A percentile compares a stretch with the other conserved stretches of the same genome.
Conservation (phyloP, 2,329 filamentous ascomycete species). For the Paecilomyces sp. region DNA sequence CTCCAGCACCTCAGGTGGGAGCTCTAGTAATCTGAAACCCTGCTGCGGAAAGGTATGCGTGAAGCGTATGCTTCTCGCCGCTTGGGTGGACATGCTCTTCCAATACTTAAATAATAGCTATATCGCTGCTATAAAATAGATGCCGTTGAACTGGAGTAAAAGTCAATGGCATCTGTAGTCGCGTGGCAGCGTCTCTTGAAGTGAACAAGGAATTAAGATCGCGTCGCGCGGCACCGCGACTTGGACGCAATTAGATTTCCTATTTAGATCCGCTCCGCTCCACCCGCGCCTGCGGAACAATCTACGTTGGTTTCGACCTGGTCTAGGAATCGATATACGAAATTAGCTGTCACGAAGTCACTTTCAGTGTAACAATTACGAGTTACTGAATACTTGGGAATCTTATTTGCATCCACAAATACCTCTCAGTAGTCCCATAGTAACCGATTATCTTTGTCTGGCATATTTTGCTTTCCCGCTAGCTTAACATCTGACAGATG, state of each 20-base stretch:
- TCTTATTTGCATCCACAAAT: background rate
- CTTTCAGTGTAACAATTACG: background rate
- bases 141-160: background rate
- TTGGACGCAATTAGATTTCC: background rate
- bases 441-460: background rate
- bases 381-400: background rate
- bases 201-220: background rate
- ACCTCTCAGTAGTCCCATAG: background rate
- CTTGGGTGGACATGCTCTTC: conserved; percentile 31
- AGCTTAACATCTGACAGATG: background rate
- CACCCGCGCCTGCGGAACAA: background rate
- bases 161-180: background rate
- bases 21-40: conserved; percentile 53
- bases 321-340: background rate
- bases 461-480: background rate
- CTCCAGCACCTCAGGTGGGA: conserved; percentile 51
- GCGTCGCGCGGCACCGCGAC: background rate
- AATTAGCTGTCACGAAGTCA: background rate
- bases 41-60: conserved; percentile 40
- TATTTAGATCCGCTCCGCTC: background rate
- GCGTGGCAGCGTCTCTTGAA: background rate
- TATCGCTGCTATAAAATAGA: too few relatives aligned
- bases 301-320: background rate
- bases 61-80: conserved; percentile 29
- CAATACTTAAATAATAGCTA: background rate